phyloP scores from a whole-genome alignment of 2,329 filamentous ascomycete genomes.

The Sphaerulina vaccinii region DNA sequence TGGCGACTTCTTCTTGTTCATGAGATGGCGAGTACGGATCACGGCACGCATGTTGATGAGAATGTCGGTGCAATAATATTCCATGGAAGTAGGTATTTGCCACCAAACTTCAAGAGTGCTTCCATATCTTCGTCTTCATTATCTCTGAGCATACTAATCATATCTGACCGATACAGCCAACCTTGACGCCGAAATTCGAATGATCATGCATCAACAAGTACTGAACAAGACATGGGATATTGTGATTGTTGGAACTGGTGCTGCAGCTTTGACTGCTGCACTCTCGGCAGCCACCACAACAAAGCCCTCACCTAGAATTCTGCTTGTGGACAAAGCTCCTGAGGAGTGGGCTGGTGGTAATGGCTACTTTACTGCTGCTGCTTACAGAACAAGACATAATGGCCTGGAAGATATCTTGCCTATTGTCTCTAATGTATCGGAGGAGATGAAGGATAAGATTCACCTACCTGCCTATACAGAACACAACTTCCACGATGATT shows the following conservation, averaged over 20 bases:
- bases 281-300: constrained; percentile 49
- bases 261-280: constrained; percentile 63
- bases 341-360: constrained; percentile 62
- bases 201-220: constrained; percentile 1
- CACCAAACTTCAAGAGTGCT: too few relatives aligned
- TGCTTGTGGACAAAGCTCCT: constrained; percentile 62
- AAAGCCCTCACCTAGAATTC: constrained; percentile 42
- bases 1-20: too few relatives aligned
- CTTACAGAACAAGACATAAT: constrained; percentile 57
- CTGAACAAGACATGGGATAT: constrained; percentile 35
- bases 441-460: constrained; percentile 49
- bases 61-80: constrained; percentile 1
- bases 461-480: constrained; percentile 59
- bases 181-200: constrained; percentile 2
- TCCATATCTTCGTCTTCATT: too few relatives aligned
- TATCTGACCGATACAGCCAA: neutral
- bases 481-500: constrained; percentile 55
- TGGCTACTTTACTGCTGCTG: constrained; percentile 64
- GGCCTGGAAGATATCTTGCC: constrained; percentile 60
- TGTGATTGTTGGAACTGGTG: constrained; percentile 62
- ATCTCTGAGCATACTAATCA: too few relatives aligned
- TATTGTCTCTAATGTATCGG: constrained; percentile 59
- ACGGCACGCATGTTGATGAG: neutral
- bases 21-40: neutral
- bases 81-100: constrained; percentile 9